Evolutionary conservation across 2,329 filamentous ascomycete genomes (phyloP), one percentile per base, ranked within the genome.

Genomic region (Tolypocladium guangdongense): DNA sequence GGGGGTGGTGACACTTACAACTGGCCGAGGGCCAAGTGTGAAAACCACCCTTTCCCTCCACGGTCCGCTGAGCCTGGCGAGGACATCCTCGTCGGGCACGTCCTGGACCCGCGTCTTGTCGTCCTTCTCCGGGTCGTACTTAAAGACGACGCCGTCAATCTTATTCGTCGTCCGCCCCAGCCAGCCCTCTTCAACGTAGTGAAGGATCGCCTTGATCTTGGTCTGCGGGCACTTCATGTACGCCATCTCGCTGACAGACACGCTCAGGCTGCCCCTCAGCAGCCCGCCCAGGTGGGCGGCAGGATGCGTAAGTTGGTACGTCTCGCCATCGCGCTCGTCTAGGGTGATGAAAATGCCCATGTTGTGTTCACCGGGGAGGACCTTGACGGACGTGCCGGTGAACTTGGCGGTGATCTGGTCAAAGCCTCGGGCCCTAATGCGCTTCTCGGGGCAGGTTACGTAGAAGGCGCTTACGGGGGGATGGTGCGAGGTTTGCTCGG

Each of bases 381-480:
- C 92, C 66, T 90, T 90, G 69, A 99, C 81, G 62, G 88, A 92
- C 20, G 93, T 96, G 54, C 93, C 93, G 1, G 93, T 97, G 72
- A 99, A 99, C 70, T 96, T 97, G 65, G 93, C 93, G 61, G 88
- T 92, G 63, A 99, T 85, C 74, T 99, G 93, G 66, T 99, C 93
- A 66, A 92, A 99, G 1, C 93, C 93, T 55, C 87, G 81, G 18
- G 93, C 93, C 38, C 83, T 83, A 59, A 99, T 80, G 32, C 92
- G 93, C 66, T 90, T 91, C 60, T 95, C 88, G 0, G 91, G 90
- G 66, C 93, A 99, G 65, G 90, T 86, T 58, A 96, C 85, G 68
- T 88, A 92, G 71, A 95, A 99, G 16, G 93, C 93, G 61, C 92
- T 97, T 59, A 99, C 92, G 11, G 93, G 93, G 36, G 93, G 93